Conservation (phyloP, 768 basidiomycete species). For the Filobasidium floriforme region DNA sequence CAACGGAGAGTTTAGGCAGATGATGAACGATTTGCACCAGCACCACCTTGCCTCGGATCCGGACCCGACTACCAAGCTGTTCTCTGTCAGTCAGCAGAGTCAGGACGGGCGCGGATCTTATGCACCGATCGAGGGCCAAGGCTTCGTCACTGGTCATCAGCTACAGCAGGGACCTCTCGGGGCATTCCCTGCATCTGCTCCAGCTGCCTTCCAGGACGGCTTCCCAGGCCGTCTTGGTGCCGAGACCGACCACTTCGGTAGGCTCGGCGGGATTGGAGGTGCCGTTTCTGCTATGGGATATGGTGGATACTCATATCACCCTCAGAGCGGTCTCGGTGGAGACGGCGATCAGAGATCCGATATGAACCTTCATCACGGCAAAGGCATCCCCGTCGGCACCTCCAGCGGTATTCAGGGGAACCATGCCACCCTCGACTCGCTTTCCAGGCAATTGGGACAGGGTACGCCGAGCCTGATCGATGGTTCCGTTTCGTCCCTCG, state of each 20-base stretch:
- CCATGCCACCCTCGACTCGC: neutral
- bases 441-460: neutral
- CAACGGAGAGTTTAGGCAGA: neutral
- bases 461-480: slow-evolving; percentile 6
- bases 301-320: neutral
- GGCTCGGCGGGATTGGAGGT: neutral
- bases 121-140: neutral
- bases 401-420: too few species aligned
- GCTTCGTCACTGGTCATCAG: neutral
- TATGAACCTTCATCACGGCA: neutral
- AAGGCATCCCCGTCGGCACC: neutral
- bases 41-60: neutral
- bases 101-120: neutral
- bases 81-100: neutral
- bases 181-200: neutral
- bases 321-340: neutral
- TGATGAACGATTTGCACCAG: neutral
- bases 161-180: neutral
- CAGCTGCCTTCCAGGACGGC: neutral
- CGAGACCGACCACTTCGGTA: too few species aligned
- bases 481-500: slow-evolving; percentile 2
- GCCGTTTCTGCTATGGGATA: neutral
- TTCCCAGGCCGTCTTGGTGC: neutral
- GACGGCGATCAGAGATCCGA: neutral
- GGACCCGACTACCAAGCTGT: neutral